Evolutionary conservation across 2,329 filamentous ascomycete species (phyloP).

Genomic region (Neonectria faginata): DNA sequence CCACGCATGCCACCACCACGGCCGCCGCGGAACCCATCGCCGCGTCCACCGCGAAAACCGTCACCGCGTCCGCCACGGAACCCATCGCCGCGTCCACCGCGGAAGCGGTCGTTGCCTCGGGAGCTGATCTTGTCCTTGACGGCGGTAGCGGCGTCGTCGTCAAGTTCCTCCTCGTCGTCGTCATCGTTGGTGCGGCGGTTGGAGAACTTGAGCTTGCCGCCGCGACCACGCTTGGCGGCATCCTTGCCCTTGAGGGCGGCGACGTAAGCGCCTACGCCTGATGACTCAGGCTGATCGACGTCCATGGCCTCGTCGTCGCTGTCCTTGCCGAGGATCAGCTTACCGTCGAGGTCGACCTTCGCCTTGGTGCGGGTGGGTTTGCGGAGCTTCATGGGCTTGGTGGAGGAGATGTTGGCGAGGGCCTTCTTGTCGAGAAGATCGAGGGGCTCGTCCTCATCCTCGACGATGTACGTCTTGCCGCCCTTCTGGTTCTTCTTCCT

Average conservation of each 20-base stretch:
- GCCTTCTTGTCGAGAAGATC: conserved; percentile 91
- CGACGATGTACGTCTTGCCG: conserved; percentile 86
- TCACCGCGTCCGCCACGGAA: conserved; percentile 44
- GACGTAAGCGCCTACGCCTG: conserved; percentile 76
- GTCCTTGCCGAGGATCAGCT: conserved; percentile 78
- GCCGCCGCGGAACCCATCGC: conserved; percentile 36
- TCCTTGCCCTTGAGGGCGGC: conserved; percentile 76
- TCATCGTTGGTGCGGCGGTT: conserved; percentile 66
- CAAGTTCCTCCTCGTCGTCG: conserved; percentile 60
- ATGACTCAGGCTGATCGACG: conserved; percentile 69
- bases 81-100: conserved; percentile 49
- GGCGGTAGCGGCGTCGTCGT: conserved; percentile 63
- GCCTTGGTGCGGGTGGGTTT: conserved; percentile 70
- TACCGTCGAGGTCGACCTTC: conserved; percentile 80
- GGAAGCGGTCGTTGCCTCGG: conserved; percentile 48
- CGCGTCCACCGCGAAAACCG: background rate
- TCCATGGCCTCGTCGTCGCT: conserved; percentile 69
- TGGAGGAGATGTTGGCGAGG: conserved; percentile 92
- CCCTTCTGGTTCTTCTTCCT: conserved; percentile 68
- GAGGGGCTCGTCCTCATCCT: conserved; percentile 93
- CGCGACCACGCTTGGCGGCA: conserved; percentile 71
- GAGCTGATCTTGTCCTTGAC: conserved; percentile 64
- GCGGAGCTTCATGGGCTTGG: conserved; percentile 78
- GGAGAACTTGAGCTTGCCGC: conserved; percentile 78
- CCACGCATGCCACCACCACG: conserved; percentile 50